These are phyloP conservation scores for Cercospora sp. DNA, from an alignment of 2,329 filamentous ascomycete genomes.

Conservation along the genomic window DNA sequence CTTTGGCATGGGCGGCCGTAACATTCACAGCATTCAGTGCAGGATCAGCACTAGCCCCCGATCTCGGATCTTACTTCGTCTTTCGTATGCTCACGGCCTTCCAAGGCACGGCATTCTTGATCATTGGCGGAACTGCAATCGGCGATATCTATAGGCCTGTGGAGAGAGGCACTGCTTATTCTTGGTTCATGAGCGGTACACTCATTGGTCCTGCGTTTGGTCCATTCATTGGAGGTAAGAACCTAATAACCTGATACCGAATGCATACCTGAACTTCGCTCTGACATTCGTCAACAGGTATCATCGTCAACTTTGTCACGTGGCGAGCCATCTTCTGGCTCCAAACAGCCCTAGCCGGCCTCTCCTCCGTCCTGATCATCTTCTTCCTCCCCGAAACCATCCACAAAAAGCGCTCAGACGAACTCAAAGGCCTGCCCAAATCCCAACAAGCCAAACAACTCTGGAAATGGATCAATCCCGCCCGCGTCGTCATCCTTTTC, in stretches of 20 bases:
- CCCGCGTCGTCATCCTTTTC: constrained; percentile 63
- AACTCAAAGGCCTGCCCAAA: constrained; percentile 58
- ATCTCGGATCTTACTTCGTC: constrained; percentile 69
- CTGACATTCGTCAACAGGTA: constrained; percentile 40
- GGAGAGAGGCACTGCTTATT: constrained; percentile 69
- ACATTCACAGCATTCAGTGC: constrained; percentile 70
- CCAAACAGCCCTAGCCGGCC: constrained; percentile 66
- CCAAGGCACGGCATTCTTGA: constrained; percentile 67
- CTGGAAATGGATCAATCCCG: constrained; percentile 65
- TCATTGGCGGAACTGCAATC: constrained; percentile 69
- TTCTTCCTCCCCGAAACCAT: constrained; percentile 73
- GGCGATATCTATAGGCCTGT: constrained; percentile 58
- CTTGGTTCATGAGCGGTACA: constrained; percentile 55
- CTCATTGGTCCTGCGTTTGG: constrained; percentile 69
- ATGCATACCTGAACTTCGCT: not conserved
- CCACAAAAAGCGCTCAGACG: constrained; percentile 61
- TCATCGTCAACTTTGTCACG: constrained; percentile 71
- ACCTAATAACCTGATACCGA: no score
- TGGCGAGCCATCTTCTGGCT: constrained; percentile 80
- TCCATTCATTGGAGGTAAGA: constrained; percentile 62
- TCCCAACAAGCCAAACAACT: constrained; percentile 54
- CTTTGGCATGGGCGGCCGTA: constrained; percentile 56
- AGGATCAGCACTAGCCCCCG: constrained; percentile 70
- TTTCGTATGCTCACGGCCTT: constrained; percentile 74
- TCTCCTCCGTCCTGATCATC: constrained; percentile 59